Conservation (phyloP, 2,329 filamentous ascomycete species). For the Venturia nashicola region DNA sequence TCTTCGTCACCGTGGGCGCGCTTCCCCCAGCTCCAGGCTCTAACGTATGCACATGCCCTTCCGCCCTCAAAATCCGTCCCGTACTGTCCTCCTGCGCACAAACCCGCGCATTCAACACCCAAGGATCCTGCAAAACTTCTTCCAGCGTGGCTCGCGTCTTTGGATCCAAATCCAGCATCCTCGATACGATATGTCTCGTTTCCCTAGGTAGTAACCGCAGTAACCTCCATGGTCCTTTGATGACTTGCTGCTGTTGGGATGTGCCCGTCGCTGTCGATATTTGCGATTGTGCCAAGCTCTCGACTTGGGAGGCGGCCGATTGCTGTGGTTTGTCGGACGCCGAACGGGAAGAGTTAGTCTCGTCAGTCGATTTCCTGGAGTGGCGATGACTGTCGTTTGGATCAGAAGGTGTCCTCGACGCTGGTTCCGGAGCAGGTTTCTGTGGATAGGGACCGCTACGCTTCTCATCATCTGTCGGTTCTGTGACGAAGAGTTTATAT, state of each 20-base stretch:
- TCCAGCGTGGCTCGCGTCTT: conserved; percentile 71
- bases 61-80: conserved; percentile 58
- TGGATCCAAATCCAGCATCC: conserved; percentile 86
- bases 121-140: conserved; percentile 77
- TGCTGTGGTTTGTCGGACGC: background rate
- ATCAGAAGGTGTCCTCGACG: conserved; percentile 21
- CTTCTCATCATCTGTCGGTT: conserved; percentile 44
- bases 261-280: conserved; percentile 39
- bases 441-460: conserved; percentile 12
- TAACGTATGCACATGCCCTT: conserved; percentile 73
- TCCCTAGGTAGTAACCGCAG: conserved; percentile 79
- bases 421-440: conserved; percentile 23
- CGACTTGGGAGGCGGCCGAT: background rate
- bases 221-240: conserved; percentile 86
- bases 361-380: background rate
- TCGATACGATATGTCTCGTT: conserved; percentile 75
- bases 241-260: conserved; percentile 37
- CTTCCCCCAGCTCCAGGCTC: conserved; percentile 44
- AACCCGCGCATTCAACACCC: conserved; percentile 43
- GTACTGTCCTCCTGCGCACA: conserved; percentile 47
- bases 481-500: conserved; percentile 81
- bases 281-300: conserved; percentile 11
- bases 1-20: conserved; percentile 2
- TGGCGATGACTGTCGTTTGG: conserved; percentile 15
- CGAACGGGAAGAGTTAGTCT: background rate